Base-by-base conservation (phyloP, 176 grass and related monocot genomes). In the Canna indica region DNA sequence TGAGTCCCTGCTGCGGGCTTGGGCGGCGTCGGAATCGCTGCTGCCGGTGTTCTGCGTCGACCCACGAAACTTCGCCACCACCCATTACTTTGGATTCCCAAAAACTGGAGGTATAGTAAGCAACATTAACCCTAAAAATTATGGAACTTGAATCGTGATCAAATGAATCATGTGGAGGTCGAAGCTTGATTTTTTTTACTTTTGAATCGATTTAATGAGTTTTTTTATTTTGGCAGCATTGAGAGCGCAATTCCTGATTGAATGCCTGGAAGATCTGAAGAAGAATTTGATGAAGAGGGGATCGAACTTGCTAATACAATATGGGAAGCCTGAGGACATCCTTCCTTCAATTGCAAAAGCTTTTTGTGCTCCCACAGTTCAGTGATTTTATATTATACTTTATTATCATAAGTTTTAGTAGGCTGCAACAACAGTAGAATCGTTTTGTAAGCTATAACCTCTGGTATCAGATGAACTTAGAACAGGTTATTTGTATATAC, bases 21-120 rank as follows among this genome's bases (percentile, higher is more conserved):
- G 89, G 88, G 67, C 75, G 28, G 75, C 84, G 26, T 87, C 94
- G 18, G 75, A 72, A 39, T 81, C 78, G 5, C 53, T 96, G 39
- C 79, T 96, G 10, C 92, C 83, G 26, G 84, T 90, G 42, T 97
- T 85, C 76, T 97, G 89, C 44, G 63, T 97, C 13, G 89, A 97
- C 76, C 86, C 94, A 12, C 80, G 89, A 58, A 25, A 70, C 16
- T 83, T 85, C 24, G 75, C 50, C 4, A 54, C 77, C n/a, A 92
- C 89, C 11, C 84, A 92, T 75, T 81, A 77, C 78, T 97, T 97
- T 24, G 84, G 94, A 6, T 85, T 97, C 82, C 84, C 86, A 50
- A 97, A 97, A 52, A 97, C 88, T 56, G 89, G 89, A 80, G 88
- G 88, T 87, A 76, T 25, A 25, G 3, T 36, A 1, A 7, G 25